phyloP scores from a whole-genome alignment of 176 grass and related monocot genomes.

The Phragmites australis region DNA sequence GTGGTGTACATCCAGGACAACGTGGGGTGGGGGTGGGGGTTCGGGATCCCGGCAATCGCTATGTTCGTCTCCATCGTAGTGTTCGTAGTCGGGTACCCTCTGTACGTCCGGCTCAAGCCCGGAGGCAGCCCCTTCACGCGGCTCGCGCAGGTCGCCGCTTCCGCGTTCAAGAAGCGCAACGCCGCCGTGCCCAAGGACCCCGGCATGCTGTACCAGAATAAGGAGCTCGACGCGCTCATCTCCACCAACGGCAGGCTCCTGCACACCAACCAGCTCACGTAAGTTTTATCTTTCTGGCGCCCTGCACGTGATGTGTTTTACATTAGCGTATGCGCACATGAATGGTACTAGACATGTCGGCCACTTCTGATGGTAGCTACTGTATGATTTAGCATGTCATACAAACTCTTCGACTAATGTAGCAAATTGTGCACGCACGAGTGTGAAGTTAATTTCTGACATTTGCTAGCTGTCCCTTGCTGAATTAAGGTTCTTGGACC shows the following conservation, averaged over 20 bases:
- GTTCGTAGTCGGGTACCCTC: slow-evolving; percentile 50
- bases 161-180: slow-evolving; percentile 55
- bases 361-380: too few relatives aligned
- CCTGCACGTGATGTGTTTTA: too few relatives aligned
- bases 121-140: slow-evolving; percentile 63
- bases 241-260: slow-evolving; percentile 53
- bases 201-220: slow-evolving; percentile 52
- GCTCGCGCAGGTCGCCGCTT: slow-evolving; percentile 48
- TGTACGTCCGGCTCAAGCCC: slow-evolving; percentile 55
- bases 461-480: too few relatives aligned
- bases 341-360: too few relatives aligned
- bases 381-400: too few relatives aligned
- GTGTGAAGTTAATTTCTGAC: too few relatives aligned
- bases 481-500: slow-evolving; percentile 82
- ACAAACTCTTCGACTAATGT: too few relatives aligned
- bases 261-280: slow-evolving; percentile 60
- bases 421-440: too few relatives aligned
- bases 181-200: slow-evolving; percentile 41
- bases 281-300: too few relatives aligned
- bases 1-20: slow-evolving; percentile 71
- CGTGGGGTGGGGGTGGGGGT: slow-evolving; percentile 63
- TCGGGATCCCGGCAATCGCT: slow-evolving; percentile 56
- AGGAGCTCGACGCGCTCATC: slow-evolving; percentile 53
- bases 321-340: too few relatives aligned
- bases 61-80: slow-evolving; percentile 51